phyloP scores from a whole-genome alignment of 2,329 filamentous ascomycete genomes.

The Apiospora arundinis region DNA sequence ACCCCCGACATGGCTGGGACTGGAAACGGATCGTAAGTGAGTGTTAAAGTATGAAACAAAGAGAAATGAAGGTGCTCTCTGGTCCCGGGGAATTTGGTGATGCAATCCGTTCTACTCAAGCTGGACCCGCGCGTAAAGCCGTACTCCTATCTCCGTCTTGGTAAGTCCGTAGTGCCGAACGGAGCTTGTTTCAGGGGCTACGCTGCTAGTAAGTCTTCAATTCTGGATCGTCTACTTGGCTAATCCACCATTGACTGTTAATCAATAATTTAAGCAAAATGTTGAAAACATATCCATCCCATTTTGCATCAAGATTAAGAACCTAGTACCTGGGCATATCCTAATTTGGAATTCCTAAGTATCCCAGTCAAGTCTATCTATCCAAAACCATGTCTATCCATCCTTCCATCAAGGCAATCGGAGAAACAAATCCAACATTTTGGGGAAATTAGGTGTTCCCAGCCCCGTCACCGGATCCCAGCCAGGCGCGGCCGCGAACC shows the following conservation, averaged over 20 bases:
- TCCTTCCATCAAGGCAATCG: not conserved
- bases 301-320: not conserved
- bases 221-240: not conserved
- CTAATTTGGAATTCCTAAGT: no score
- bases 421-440: conserved; percentile 3
- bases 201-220: not conserved
- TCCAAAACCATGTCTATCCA: not conserved
- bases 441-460: conserved; percentile 33
- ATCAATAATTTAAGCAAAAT: not conserved
- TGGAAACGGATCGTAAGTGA: not conserved
- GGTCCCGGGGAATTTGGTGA: no score
- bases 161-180: not conserved
- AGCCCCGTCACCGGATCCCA: conserved; percentile 56
- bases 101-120: not conserved
- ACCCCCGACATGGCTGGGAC: not conserved
- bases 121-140: not conserved
- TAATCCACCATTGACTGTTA: not conserved
- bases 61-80: no score
- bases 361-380: not conserved
- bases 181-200: not conserved
- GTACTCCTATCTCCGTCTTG: not conserved
- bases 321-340: no score
- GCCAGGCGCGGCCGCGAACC: conserved; percentile 30
- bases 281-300: not conserved
- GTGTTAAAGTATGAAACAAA: not conserved